These are phyloP conservation scores for Collybiopsis confluens DNA, from an alignment of 768 basidiomycete genomes.

Conservation along the genomic window DNA sequence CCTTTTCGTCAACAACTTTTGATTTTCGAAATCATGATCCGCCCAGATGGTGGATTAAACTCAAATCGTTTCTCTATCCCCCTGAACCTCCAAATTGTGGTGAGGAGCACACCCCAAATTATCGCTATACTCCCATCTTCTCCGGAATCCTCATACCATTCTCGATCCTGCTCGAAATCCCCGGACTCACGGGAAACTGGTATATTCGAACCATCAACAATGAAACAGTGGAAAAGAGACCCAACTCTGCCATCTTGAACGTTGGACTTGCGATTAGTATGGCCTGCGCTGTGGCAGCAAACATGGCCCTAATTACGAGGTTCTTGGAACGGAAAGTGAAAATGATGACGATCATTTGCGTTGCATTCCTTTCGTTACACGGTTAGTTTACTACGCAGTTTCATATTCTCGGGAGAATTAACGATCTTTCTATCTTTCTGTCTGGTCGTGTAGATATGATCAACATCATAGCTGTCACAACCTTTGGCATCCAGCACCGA, in stretches of 20 bases:
- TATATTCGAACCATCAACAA: constrained; percentile 54
- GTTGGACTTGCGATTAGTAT: constrained; percentile 65
- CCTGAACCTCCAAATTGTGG: constrained; percentile 18
- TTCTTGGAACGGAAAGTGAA: constrained; percentile 70
- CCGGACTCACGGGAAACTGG: constrained; percentile 74
- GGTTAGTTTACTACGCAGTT: constrained; percentile 37
- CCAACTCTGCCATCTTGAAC: constrained; percentile 56
- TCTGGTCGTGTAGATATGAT: constrained; percentile 68
- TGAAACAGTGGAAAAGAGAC: constrained; percentile 39
- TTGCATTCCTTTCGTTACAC: constrained; percentile 64
- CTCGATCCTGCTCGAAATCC: constrained; percentile 78
- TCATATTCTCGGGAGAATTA: neutral
- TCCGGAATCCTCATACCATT: constrained; percentile 71
- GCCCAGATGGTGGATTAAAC: constrained; percentile 7
- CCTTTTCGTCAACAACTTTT: neutral
- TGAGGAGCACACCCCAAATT: constrained; percentile 44
- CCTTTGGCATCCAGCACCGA: constrained; percentile 61
- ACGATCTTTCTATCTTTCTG: neutral
- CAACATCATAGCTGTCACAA: constrained; percentile 53
- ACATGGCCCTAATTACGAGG: constrained; percentile 58
- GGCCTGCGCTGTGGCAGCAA: constrained; percentile 63
- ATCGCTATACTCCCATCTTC: constrained; percentile 60
- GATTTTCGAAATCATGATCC: constrained; percentile 1
- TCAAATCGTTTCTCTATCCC: constrained; percentile 8
- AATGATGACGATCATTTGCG: constrained; percentile 57